Percentiles rank a stretch among this genome's conserved stretches.
Conservation (phyloP, 2,329 filamentous ascomycete genomes). For the Orbilia blumenaviensis region DNA sequence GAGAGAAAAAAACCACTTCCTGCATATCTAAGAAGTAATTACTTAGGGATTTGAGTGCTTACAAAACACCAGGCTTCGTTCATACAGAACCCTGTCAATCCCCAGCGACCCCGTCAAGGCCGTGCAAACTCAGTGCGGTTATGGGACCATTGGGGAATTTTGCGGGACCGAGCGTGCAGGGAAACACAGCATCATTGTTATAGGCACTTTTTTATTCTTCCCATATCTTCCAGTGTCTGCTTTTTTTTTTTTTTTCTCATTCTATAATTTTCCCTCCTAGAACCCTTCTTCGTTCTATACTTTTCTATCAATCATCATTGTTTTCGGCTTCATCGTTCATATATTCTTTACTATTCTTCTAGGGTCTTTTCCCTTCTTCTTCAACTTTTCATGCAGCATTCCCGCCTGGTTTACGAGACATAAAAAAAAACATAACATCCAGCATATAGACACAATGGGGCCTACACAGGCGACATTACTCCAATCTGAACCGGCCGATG, state of each 20-base stretch:
- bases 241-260: too few species aligned
- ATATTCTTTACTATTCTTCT: neutral
- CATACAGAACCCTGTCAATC: too few species aligned
- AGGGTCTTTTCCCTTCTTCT: too few species aligned
- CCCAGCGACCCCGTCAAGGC: too few species aligned
- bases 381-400: neutral
- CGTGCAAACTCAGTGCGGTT: neutral
- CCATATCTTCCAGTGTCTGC: neutral
- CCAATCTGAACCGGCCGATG: neutral
- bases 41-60: too few species aligned
- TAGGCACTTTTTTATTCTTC: slow-evolving; percentile 16
- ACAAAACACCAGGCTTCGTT: too few species aligned
- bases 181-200: neutral
- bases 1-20: too few species aligned
- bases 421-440: neutral
- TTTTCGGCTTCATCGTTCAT: slow-evolving; percentile 8
- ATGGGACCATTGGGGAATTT: neutral
- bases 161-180: neutral
- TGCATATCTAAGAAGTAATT: too few species aligned
- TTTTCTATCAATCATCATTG: too few species aligned
- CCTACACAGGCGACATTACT: neutral
- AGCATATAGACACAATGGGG: slow-evolving; percentile 5
- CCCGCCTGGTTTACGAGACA: slow-evolving; percentile 40
- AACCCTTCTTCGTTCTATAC: too few species aligned
- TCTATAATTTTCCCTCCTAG: too few species aligned